Conservation (phyloP, 179 eudicot genomes). For the Pouteria campechiana region DNA sequence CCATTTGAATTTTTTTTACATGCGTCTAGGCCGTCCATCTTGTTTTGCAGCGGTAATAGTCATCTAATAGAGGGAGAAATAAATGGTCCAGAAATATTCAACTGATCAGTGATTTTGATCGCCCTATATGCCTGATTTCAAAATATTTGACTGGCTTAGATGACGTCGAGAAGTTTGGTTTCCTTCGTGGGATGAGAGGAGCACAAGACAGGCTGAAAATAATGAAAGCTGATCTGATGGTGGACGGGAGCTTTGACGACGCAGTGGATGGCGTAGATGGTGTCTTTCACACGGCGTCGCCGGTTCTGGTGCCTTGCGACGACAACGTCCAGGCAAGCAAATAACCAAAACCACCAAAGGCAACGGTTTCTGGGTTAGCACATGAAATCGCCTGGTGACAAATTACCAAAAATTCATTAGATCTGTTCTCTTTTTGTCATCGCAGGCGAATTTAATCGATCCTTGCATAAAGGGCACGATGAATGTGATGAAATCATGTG, state of each 20-base stretch:
- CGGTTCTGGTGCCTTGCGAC: conserved; percentile 59
- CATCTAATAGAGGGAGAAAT: no score
- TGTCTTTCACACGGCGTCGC: conserved; percentile 86
- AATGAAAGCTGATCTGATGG: conserved; percentile 71
- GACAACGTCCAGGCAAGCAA: conserved; percentile 51
- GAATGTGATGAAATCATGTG: conserved; percentile 74
- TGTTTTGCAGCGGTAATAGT: no score
- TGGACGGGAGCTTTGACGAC: conserved; percentile 77
- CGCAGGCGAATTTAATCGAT: conserved; percentile 64
- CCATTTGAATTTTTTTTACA: no score
- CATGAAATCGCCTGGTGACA: no score
- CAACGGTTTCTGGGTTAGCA: no score
- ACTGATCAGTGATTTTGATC: no score
- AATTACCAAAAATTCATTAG: not conserved
- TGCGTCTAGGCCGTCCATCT: no score
- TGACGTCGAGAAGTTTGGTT: conserved; percentile 51
- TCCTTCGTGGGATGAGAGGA: conserved; percentile 59
- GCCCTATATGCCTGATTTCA: not conserved
- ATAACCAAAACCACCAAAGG: no score
- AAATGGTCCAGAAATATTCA: no score
- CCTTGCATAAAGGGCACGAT: conserved; percentile 82
- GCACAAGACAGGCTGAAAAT: conserved; percentile 76
- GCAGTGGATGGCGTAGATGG: conserved; percentile 72
- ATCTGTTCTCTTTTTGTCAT: not conserved
- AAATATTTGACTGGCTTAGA: conserved; percentile 18